These are phyloP conservation scores for Trichoderma orchidacearum DNA, from an alignment of 495 filamentous ascomycete genomes.

Conservation along the genomic window DNA sequence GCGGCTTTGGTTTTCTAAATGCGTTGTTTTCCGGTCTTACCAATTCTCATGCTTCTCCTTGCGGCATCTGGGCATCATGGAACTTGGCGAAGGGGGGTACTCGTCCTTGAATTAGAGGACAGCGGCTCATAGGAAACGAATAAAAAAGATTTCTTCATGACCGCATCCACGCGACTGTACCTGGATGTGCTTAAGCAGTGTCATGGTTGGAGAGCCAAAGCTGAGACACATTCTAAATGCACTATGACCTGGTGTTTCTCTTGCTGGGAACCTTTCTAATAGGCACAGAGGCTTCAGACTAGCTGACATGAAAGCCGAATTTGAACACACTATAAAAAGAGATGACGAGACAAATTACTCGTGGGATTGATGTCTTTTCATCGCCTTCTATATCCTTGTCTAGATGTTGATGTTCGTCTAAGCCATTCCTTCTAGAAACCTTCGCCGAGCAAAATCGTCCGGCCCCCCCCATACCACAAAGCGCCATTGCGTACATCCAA, in stretches of 20 bases:
- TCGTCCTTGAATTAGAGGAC: not conserved
- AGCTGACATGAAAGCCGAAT: not conserved
- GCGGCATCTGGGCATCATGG: conserved; percentile 4
- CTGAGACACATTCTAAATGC: not conserved
- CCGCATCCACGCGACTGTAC: not conserved
- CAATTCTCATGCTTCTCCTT: conserved; percentile 2
- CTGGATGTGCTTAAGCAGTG: not conserved
- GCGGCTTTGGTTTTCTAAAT: conserved; percentile 94
- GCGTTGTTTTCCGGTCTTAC: not conserved
- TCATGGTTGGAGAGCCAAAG: conserved; percentile 2
- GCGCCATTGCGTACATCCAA: conserved; percentile 54
- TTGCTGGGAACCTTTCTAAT: not conserved
- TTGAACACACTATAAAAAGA: not conserved
- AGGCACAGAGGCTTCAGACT: not conserved
- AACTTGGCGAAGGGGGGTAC: conserved; percentile 4
- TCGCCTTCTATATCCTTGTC: not conserved
- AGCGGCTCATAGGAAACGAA: conserved; percentile 5
- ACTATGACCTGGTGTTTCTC: not conserved
- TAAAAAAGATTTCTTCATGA: not conserved
- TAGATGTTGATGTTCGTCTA: not conserved
- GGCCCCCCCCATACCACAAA: conserved; percentile 77
- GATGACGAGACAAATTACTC: not conserved
- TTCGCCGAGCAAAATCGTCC: conserved; percentile 46
- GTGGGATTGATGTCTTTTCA: not conserved
- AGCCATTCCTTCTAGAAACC: conserved; percentile 32